Base-by-base conservation (phyloP, 345 rosid species). In the Bruguiera gymnorhiza region DNA sequence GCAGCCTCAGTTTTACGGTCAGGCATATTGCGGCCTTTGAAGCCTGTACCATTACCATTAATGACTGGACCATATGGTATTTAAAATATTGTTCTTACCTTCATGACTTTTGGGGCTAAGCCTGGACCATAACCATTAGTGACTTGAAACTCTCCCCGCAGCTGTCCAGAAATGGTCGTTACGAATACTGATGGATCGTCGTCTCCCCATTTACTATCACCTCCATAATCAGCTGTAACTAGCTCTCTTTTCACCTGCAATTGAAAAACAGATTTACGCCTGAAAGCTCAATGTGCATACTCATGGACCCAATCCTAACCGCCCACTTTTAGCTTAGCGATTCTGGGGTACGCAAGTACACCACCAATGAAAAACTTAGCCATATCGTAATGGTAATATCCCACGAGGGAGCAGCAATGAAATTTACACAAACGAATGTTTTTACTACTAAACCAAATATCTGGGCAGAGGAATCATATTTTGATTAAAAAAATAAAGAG, bases 101-200 rank as follows among this genome's bases (percentile, higher is more conserved):
- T 75, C 90, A 86, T 83, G 52, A 84, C 78, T 63, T 75, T 66
- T 36, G 82, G 76, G 20, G 93, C 89, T 65, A 65, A 70, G 16
- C 68, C 9, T 0, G 82, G 85, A 34, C 90, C 93, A 31, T 86
- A 83, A 34, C 87, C 90, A 65, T 88, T 84, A 19, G 90, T 85
- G 51, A 88, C 79, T 70, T 83, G 89, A 76, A 80, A 88, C 76
- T 88, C 93, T 19, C 93, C 93, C 39, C 61, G 73, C 79, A 81
- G 0, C n/a, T 59, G 26, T 8, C 68, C 76, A 2, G 74, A 1
- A 30, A 75, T 34, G 6, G 18, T 62, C 62, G 83, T 73, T 63
- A 31, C 77, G 65, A 88, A 88, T 5, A 86, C 86, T 0, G 89
- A 84, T 4, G 89, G 87, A 69, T 88, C 83, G 8, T 78, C 74